Base-by-base conservation (phyloP, 768 basidiomycete genomes). In the Amanita thiersii region DNA sequence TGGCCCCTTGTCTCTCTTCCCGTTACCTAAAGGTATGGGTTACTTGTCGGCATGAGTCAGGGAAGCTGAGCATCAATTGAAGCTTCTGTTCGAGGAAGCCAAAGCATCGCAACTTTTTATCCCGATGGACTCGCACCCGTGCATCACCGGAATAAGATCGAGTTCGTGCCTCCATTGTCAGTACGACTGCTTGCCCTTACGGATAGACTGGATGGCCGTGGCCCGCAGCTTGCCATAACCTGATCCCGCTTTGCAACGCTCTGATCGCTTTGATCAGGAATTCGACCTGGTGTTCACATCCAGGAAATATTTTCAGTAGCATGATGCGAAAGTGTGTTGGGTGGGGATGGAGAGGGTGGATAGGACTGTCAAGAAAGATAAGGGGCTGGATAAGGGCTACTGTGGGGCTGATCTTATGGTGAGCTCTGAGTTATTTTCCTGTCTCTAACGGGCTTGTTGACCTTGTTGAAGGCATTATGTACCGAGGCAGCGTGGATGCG, bases 11-110 rank as follows among this genome's bases (percentile, higher is more conserved):
- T 45, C 9, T 17, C 35, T 19, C 24, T 99, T 99, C 69, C 98
- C 94, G 72, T 98, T 99, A 94, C 85, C 94, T 37, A 99, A 99
- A 64, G 96, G 96, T 14, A 94, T 96, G 24, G 96, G 98, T 61
- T 89, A 86, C 50, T 71, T 98, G 20, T 93, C 91, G 5, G 98
- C 98, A 66, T 99, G 94, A 94, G 96, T 99, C 9, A 96, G 96
- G 39, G 96, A 99, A 64, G 94, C 96, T 3, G 96, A 98, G 56
- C 80, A 94, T 1, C 94, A 97, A 58, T 72, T 99, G 2, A 79
- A 96, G 1, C 72, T 97, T 29, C 70, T 98, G 9, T 99, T 99
- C 58, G 94, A 98, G 49, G 94, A 98, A 66, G 96, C 96, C 1
- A 76, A 81, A 37, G 80, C 82, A 39, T 85, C 79, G 39, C 94